Evolutionary conservation across 768 basidiomycete genomes (phyloP), one percentile per base, ranked within the genome.

Genomic region (Pulveroboletus sp.): DNA sequence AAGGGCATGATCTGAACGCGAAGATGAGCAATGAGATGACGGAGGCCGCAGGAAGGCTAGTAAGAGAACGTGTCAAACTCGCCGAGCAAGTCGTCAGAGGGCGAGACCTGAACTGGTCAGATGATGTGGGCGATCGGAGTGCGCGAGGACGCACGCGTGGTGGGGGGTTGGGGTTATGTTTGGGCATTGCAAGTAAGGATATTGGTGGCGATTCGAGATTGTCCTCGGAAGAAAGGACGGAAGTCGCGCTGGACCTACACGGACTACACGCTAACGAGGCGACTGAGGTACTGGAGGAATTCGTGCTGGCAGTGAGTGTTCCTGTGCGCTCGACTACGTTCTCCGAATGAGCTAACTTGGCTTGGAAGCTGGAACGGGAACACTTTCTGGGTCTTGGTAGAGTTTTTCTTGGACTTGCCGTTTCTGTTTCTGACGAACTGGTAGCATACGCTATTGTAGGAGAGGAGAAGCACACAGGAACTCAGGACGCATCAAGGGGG

Each of bases 231-330:
- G 96, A 99, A 73, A 79, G 96, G 61, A 89, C 83, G 48, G 96
- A 99, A 69, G 76, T 72, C 39, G 74, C 92, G 71, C 70, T 98
- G 35, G 95, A 97, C 72, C 66, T 96, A 61, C 95, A 98, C 71
- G 94, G 92, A 21, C 69, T 98, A 57, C 96, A 99, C 71, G 81
- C 93, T 7, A 89, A 86, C 55, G 96, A 98, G 64, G 96, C 91
- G 11, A 84, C 87, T 2, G 90, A 96, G 55, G 87, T 96, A 28
- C 63, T 95, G 49, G 93, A 94, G 60, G 82, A 88, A 60, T 96
- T 94, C 65, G 73, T 96, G 58, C 76, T 91, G 46, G 82, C 88
- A 53, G 90, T 94, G 66, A 71, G 91, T 81, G 28, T 54, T 40
- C 7, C 18, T 26, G 8, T 8, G 24, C 1, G 30, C 26, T 33